Base-by-base conservation (phyloP, 306 rosid genomes). In the Senna tora region DNA sequence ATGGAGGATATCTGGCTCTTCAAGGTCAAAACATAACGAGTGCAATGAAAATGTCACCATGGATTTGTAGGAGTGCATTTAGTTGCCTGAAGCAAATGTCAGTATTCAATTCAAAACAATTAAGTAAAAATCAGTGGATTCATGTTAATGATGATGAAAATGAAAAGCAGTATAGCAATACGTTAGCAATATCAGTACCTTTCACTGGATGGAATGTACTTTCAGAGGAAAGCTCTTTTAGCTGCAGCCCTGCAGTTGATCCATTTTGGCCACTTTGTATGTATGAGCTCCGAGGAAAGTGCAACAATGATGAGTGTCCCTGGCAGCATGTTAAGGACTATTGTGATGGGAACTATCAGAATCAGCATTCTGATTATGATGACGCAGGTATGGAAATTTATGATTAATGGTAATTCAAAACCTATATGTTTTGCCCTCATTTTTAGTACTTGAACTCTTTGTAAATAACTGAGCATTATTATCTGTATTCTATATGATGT, bases 261-360 rank as follows among this genome's bases (percentile, higher is more conserved):
- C 92, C 95, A 6, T 87, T 85, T 79, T 87, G 92, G 96, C 98
- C 98, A 1, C 96, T 91, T 75, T 94, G 98, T 85, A 86, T 89
- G 91, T 94, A 72, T 86, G 98, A 91, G 69, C 97, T 94, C 49
- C 96, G 98, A 74, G 98, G 98, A 82, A 94, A 91, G 83, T 94
- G 98, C 91, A 94, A 94, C 92, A 86, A 94, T 80, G 94, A 94
- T 14, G 96, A 89, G 79, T 94, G 97, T 58, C 97, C 96, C 61
- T 94, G 98, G 98, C 98, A 94, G 83, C 98, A 94, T 71, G 71
- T 81, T 34, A 87, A 79, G 83, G 93, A 93, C 87, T 81, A 85
- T 47, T 55, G 67, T 76, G 78, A 73, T 73, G 73, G 49, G 46
- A 80, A 52, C 72, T n/a, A 57, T 71, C 79, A 73, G 60, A 69